Conservation (phyloP, 192 early-diverging fungal species). For the Allomyces arbusculus region DNA sequence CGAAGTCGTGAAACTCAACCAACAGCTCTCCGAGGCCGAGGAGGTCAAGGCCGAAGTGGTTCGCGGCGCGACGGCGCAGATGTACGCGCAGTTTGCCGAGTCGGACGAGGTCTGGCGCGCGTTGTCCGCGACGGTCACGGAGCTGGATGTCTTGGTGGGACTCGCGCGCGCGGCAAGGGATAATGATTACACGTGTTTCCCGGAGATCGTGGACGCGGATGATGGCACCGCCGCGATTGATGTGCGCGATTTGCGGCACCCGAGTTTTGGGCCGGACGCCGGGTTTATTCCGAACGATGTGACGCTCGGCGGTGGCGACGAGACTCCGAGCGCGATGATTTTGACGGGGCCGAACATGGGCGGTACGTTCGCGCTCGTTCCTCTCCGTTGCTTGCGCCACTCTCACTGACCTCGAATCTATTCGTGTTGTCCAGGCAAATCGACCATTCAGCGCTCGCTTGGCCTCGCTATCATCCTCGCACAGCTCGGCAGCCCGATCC, state of each 20-base stretch:
- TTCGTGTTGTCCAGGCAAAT: conserved; percentile 27
- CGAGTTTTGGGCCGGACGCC: conserved; percentile 52
- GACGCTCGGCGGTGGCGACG: conserved; percentile 15
- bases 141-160: conserved; percentile 68
- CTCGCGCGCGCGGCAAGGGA: conserved; percentile 12
- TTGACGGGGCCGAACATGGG: conserved; percentile 99
- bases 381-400: too few relatives aligned
- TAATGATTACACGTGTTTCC: background rate
- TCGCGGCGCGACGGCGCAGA: too few relatives aligned
- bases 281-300: conserved; percentile 91
- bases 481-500: conserved; percentile 85
- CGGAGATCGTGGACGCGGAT: conserved; percentile 2
- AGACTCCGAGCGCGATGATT: conserved; percentile 42
- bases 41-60: conserved; percentile 53
- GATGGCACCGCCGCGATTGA: conserved; percentile 45
- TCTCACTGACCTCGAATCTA: too few relatives aligned
- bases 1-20: conserved; percentile 37
- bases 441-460: conserved; percentile 67
- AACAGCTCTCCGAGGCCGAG: conserved; percentile 51
- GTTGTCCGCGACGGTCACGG: conserved; percentile 52
- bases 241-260: conserved; percentile 78
- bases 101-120: conserved; percentile 47
- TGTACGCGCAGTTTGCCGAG: conserved; percentile 65
- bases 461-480: conserved; percentile 91
- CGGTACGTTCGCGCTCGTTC: conserved; percentile 17